Evolutionary conservation across 495 filamentous ascomycete species (phyloP), one percentile per base, ranked within the genome.

Genomic region (Astrothelium macrocarpum): DNA sequence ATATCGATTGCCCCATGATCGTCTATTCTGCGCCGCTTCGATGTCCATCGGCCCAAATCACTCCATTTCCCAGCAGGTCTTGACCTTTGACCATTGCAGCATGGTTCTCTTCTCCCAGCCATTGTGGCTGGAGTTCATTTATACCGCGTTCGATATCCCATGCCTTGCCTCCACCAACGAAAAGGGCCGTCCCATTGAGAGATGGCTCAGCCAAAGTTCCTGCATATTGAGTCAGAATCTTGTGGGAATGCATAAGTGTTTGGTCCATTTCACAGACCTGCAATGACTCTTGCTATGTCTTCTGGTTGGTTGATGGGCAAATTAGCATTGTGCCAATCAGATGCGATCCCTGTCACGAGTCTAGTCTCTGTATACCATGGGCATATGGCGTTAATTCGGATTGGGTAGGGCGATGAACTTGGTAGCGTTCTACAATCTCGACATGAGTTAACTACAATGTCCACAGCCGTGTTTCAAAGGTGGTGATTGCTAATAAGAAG

Each of bases 351-450:
- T 45, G 72, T 71, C 10, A 78, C 74, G 20, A 79, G 75, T 12
- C 73, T 71, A 7, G 77, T 81, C 49, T 76, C 68, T 1, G 79
- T 81, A 70, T 80, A 78, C 80, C 80, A 83, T 1, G 82, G 82
- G 65, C 80, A 82, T 60, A 83, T 74, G 16, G 78, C 77, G 66
- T 83, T 84, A 62, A 78, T 75, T 25, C 82, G 77, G 25, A 83
- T 70, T 45, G 31, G 32, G 26, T 60, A 18, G 5, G 59, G 36
- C 10, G 31, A 20, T 43, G 59, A 3, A 31, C 7, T 43, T 12
- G 11, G 12, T 25, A 43, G n/a, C 59, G 59, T 28, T 36, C 59
- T n/a, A 66, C 31, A 7, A 49, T 43, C 25, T 10, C 29, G 20
- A 29, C 29, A 25, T 56, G 9, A 56, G 16, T 11, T 20, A 56